phyloP scores from a whole-genome alignment of 768 basidiomycete species.

The Tricholoma sp. region DNA sequence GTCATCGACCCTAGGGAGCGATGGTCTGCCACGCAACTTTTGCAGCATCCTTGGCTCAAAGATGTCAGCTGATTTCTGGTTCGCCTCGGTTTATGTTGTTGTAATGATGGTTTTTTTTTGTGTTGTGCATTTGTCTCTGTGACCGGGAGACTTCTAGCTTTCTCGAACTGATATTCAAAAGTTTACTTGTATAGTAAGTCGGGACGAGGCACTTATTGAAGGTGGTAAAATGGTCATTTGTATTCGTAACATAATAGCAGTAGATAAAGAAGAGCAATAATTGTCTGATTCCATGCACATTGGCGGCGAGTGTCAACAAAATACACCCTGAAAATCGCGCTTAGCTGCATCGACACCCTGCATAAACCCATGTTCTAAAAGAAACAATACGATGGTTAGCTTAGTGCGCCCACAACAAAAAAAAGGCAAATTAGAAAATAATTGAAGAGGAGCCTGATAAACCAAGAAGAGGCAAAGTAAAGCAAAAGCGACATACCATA shows the following conservation, averaged over 20 bases:
- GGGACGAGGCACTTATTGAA: no score
- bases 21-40: neutral
- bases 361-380: conserved; percentile 53
- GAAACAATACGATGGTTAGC: neutral
- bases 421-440: neutral
- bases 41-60: neutral
- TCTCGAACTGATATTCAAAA: no score
- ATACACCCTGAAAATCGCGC: conserved; percentile 27
- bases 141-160: no score
- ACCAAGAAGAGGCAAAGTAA: neutral
- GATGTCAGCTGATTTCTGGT: neutral
- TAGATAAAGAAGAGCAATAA: no score
- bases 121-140: no score
- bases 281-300: no score
- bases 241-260: no score
- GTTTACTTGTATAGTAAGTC: no score
- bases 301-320: conserved; percentile 15
- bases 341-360: conserved; percentile 48
- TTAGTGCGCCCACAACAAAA: neutral
- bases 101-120: no score
- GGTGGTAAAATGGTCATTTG: no score
- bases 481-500: conserved; percentile 35
- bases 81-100: no score
- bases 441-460: neutral
- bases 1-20: neutral